phyloP scores from a whole-genome alignment of 306 rosid species.

The Sechiopsis laciniata region DNA sequence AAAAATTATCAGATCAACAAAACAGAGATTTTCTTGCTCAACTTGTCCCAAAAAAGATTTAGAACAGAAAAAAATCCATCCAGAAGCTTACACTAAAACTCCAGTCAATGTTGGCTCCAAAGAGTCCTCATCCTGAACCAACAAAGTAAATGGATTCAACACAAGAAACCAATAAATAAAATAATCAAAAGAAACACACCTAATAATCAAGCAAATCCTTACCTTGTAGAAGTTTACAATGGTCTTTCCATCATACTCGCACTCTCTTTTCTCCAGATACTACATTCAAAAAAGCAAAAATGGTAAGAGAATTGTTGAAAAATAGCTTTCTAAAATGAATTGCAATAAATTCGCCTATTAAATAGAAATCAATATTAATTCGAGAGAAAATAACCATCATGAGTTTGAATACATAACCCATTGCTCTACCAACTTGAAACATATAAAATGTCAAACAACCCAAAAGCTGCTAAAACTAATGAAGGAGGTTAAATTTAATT shows the following conservation, averaged over 20 bases:
- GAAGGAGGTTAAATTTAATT: too few relatives aligned
- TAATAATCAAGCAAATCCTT: not conserved
- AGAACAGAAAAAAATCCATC: not conserved
- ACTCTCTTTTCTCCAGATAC: constrained; percentile 89
- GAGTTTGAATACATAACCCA: too few relatives aligned
- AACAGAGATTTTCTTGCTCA: constrained; percentile 5
- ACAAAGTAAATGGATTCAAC: constrained; percentile 1
- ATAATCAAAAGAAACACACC: not conserved
- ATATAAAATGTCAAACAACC: too few relatives aligned
- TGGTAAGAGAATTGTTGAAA: not conserved
- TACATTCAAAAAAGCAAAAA: constrained; percentile 26
- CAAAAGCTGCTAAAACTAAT: too few relatives aligned
- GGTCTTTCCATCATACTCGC: constrained; percentile 56
- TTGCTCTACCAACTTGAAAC: too few relatives aligned
- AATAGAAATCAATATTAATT: too few relatives aligned
- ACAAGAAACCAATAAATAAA: not conserved
- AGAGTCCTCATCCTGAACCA: constrained; percentile 54
- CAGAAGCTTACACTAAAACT: constrained; percentile 64
- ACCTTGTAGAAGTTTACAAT: constrained; percentile 42
- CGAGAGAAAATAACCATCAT: too few relatives aligned
- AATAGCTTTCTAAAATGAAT: too few relatives aligned
- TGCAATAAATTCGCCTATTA: too few relatives aligned
- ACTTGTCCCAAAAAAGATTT: not conserved
- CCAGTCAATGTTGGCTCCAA: constrained; percentile 51
- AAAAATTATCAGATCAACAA: not conserved